Evolutionary conservation across 371 early-diverging fungal species (phyloP).

Genomic region (Lichtheimia corymbifera): DNA sequence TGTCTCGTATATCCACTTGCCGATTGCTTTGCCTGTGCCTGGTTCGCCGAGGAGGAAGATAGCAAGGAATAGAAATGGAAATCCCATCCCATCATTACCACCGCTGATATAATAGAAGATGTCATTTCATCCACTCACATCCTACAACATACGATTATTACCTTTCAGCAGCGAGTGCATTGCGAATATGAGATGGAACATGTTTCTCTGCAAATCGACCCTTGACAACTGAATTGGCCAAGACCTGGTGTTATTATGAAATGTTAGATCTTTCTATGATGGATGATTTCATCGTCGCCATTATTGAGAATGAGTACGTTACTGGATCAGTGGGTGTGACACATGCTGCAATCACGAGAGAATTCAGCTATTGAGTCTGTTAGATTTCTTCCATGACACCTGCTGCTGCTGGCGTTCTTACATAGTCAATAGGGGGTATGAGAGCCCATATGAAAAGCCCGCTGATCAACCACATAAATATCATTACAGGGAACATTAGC

Average conservation of each 20-base stretch:
- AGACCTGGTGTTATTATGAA: constrained; percentile 44
- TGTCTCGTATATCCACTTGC: constrained; percentile 77
- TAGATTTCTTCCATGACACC: not conserved
- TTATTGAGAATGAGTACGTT: constrained; percentile 7
- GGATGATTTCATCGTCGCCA: no score
- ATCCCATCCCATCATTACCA: constrained; percentile 85
- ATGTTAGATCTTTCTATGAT: no score
- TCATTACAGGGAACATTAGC: constrained; percentile 85
- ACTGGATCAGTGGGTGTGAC: constrained; percentile 96
- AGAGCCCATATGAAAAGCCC: constrained; percentile 69
- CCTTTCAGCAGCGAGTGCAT: constrained; percentile 89
- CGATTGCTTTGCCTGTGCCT: constrained; percentile 67
- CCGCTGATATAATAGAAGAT: constrained; percentile 48
- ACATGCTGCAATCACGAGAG: constrained; percentile 85
- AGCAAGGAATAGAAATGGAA: constrained; percentile 88
- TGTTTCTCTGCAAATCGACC: constrained; percentile 95
- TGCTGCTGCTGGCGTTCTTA: constrained; percentile 30
- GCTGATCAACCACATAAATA: constrained; percentile 84
- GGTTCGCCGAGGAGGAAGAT: constrained; percentile 68
- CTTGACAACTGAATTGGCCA: constrained; percentile 94
- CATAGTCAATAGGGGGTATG: constrained; percentile 65
- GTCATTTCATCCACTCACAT: not conserved
- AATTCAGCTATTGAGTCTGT: constrained; percentile 49
- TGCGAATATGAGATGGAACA: constrained; percentile 84
- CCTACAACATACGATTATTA: constrained; percentile 4